Conservation (phyloP, 345 rosid genomes). For the Noccaea bulbosa region DNA sequence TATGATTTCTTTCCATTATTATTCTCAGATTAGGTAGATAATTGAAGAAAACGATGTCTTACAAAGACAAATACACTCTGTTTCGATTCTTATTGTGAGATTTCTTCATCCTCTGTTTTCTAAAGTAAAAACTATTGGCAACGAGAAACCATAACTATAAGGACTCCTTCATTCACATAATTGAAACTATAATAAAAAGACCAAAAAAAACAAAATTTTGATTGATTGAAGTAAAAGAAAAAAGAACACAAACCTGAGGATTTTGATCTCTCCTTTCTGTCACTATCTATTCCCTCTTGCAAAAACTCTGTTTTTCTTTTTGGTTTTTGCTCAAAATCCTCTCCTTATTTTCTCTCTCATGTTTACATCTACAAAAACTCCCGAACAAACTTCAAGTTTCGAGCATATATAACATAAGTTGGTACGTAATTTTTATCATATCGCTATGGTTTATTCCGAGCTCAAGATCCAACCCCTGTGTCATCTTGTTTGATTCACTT, state of each 20-base stretch:
- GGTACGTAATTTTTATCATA: slow-evolving; percentile 11
- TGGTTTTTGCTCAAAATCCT: slow-evolving; percentile 24
- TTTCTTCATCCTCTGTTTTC: slow-evolving; percentile 21
- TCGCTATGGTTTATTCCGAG: slow-evolving; percentile 33
- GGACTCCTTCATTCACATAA: neutral
- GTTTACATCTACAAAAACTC: slow-evolving; percentile 42
- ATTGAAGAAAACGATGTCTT: slow-evolving; percentile 23
- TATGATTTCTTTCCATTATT: neutral
- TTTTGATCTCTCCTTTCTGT: slow-evolving; percentile 32
- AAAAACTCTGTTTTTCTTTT: neutral
- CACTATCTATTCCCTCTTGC: slow-evolving; percentile 30
- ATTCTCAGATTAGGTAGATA: slow-evolving; percentile 28
- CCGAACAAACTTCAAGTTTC: slow-evolving; percentile 26
- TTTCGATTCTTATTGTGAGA: neutral
- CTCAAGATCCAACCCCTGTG: slow-evolving; percentile 40
- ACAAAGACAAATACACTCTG: neutral
- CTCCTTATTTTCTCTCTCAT: slow-evolving; percentile 36
- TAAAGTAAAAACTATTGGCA: neutral
- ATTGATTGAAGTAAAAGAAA: slow-evolving; percentile 12
- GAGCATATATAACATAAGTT: slow-evolving; percentile 30
- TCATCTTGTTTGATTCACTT: slow-evolving; percentile 30
- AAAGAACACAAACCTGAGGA: slow-evolving; percentile 33
- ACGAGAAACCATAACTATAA: neutral
- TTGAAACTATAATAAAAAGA: neutral
- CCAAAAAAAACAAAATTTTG: slow-evolving; percentile 22